Evolutionary conservation across 768 basidiomycete genomes (phyloP).

Genomic region (Chalciporus piperatus): DNA sequence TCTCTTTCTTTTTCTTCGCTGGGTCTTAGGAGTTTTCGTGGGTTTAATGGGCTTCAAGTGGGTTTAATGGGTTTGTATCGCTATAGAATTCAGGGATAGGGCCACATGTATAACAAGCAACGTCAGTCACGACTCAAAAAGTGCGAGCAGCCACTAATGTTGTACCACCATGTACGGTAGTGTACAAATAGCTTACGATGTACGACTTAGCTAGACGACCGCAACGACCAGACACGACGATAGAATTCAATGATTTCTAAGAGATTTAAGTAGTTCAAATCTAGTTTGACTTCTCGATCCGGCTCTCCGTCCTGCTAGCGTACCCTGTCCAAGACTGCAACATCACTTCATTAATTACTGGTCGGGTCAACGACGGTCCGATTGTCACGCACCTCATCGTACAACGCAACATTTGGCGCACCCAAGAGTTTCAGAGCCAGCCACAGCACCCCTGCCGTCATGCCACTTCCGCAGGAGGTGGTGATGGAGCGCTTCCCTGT

Average conservation of each 20-base stretch:
- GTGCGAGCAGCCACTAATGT: slow-evolving; percentile 20
- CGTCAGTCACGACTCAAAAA: slow-evolving; percentile 5
- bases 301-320: slow-evolving; percentile 70
- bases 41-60: slow-evolving; percentile 17
- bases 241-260: slow-evolving; percentile 7
- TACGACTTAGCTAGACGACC: not conserved
- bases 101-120: slow-evolving; percentile 17
- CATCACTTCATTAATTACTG: slow-evolving; percentile 15
- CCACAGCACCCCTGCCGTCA: slow-evolving; percentile 97
- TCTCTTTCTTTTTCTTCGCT: not conserved
- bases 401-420: slow-evolving; percentile 62
- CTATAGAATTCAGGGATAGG: slow-evolving; percentile 10
- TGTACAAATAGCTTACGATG: slow-evolving; percentile 15
- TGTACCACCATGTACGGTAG: slow-evolving; percentile 29
- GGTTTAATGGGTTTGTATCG: slow-evolving; percentile 21
- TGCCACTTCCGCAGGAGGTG: slow-evolving; percentile 90
- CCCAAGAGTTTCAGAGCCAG: slow-evolving; percentile 79
- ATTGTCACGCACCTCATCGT: slow-evolving; percentile 78
- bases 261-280: not conserved
- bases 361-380: slow-evolving; percentile 4
- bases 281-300: slow-evolving; percentile 53
- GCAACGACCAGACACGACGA: slow-evolving; percentile 1
- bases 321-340: slow-evolving; percentile 95
- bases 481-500: slow-evolving; percentile 60
- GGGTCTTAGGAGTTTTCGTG: slow-evolving; percentile 8